A percentile compares a stretch with the other conserved stretches of the same genome.
Conservation (phyloP, 352 stramenopile genomes). For the Phytophthora vignae region DNA sequence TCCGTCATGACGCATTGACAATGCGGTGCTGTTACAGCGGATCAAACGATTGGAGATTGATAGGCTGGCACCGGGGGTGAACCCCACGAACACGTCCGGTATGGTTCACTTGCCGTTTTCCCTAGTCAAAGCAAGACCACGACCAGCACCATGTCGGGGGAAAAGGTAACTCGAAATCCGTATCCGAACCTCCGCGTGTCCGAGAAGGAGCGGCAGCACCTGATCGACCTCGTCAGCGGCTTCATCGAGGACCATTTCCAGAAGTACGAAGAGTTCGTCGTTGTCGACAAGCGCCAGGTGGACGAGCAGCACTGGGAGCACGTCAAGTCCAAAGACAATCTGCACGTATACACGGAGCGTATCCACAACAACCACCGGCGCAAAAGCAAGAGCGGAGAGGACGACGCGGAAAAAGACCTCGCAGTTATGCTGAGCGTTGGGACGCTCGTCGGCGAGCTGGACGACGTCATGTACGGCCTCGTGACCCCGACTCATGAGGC, state of each 20-base stretch:
- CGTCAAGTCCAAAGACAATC: conserved; percentile 18
- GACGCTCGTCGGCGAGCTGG: neutral
- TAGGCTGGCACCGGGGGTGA: neutral
- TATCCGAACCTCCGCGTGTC: neutral
- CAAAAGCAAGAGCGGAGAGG: neutral
- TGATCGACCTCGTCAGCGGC: conserved; percentile 3
- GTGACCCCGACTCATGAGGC: neutral
- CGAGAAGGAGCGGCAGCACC: conserved; percentile 1
- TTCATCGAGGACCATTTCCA: neutral
- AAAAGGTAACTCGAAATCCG: neutral
- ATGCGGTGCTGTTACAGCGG: neutral
- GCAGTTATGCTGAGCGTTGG: conserved; percentile 9
- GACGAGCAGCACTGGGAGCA: conserved; percentile 5
- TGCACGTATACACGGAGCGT: conserved; percentile 8
- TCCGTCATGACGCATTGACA: neutral
- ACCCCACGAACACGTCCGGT: neutral
- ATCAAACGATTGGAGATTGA: neutral
- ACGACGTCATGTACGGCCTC: neutral
- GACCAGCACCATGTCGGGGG: neutral
- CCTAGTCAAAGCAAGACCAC: neutral
- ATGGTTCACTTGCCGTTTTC: neutral
- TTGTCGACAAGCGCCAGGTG: neutral
- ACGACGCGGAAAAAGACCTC: neutral
- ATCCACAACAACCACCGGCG: neutral
- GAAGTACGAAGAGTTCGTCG: conserved; percentile 2